phyloP scores from a whole-genome alignment of 164 flowering plant species.

The Hamamelis virginiana region DNA sequence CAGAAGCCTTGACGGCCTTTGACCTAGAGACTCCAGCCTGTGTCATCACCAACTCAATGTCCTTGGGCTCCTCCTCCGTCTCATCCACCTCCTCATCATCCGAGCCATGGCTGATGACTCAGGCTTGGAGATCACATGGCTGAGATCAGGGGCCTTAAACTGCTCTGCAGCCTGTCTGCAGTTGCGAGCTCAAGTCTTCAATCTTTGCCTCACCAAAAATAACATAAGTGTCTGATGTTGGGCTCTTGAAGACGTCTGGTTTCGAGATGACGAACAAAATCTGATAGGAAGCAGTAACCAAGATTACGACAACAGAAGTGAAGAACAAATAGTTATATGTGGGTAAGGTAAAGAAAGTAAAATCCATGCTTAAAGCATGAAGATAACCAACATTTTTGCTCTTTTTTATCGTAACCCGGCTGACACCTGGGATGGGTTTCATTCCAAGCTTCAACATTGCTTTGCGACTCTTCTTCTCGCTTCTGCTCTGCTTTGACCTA shows the following conservation, averaged over 20 bases:
- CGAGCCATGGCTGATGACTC: constrained; percentile 15
- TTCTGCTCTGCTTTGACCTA: too few relatives aligned
- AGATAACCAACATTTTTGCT: too few relatives aligned
- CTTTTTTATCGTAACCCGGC: too few relatives aligned
- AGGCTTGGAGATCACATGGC: constrained; percentile 13
- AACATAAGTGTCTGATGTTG: constrained; percentile 28
- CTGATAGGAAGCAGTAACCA: constrained; percentile 11
- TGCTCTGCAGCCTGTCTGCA: constrained; percentile 33
- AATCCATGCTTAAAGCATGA: too few relatives aligned
- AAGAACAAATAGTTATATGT: too few relatives aligned
- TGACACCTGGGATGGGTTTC: too few relatives aligned
- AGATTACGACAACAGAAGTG: too few relatives aligned
- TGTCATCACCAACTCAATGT: constrained; percentile 8
- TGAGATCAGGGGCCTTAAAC: constrained; percentile 22
- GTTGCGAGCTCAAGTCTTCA: constrained; percentile 31
- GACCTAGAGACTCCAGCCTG: constrained; percentile 24
- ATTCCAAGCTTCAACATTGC: too few relatives aligned
- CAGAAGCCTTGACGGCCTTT: constrained; percentile 21
- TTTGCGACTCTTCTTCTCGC: too few relatives aligned
- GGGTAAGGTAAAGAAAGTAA: too few relatives aligned
- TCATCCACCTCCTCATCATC: constrained; percentile 29
- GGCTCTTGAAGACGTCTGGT: constrained; percentile 33
- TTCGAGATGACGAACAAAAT: constrained; percentile 28
- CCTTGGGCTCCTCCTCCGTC: constrained; percentile 25
- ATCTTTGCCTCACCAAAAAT: constrained; percentile 3